Evolutionary conservation across 164 flowering plant genomes (phyloP), one percentile per base, ranked within the genome.

Genomic region (Annona squamosa): DNA sequence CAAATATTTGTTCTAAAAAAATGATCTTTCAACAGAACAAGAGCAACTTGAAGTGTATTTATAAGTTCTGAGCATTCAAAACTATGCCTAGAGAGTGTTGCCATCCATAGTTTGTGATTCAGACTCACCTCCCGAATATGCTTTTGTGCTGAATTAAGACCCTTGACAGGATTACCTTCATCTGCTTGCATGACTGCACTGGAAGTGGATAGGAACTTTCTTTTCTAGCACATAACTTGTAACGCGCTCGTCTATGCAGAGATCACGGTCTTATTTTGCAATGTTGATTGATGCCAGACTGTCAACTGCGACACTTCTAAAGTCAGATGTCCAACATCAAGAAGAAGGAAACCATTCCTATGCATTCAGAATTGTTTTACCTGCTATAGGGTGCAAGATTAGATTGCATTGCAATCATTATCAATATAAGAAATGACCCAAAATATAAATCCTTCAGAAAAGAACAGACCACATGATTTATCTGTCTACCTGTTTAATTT

Each of bases 61-160:
- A 57, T n/a, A 4, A 65, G 26, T 46, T 17, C 6, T 45, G 59
- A 48, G 46, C 18, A 73, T 71, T 1, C 1, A 46, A 3, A 72
- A 64, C 17, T 5, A 18, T 47, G 46, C 63, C n/a, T 1, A 1
- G n/a, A 7, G 42, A 2, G 10, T 26, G 63, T 2, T 75, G 41
- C 52, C 18, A 61, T 7, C 4, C 17, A 5, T 69, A 5, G 47
- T 70, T 77, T 56, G 61, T 44, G 65, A 74, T 71, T 67, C 3
- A 69, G 69, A 46, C 18, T 74, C 71, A 87, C 87, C 87, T 85
- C 87, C 18, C 68, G 65, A 66, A 84, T 68, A 43, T 74, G 2
- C 73, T 63, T 78, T 18, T 42, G 70, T 17, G 75, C 74, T 65
- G 67, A 75, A 48, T 73, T 83, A 74, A 78, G 78, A 62, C 77